Evolutionary conservation across 768 basidiomycete species (phyloP), one percentile per base, ranked within the genome.

Genomic region (Macrocybe gigantea): DNA sequence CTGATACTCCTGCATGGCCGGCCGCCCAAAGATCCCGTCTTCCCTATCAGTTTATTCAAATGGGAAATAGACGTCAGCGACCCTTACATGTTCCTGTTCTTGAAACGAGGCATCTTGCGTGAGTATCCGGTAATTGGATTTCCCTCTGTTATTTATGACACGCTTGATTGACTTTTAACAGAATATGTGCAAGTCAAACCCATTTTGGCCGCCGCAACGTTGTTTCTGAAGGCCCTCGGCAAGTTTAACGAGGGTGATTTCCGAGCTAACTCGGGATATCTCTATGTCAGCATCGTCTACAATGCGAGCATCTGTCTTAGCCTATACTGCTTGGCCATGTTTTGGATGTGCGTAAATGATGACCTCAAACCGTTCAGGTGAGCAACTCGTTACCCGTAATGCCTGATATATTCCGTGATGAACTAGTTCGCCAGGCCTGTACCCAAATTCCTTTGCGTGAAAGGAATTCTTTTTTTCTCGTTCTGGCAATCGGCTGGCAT

Each of bases 101-200:
- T 99, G 15, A 98, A 97, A 63, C 80, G 96, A 14, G 96, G 96
- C 11, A 93, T 99, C 36, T 68, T 99, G 34, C 95, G 95, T 98
- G 51, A 34, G 68, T 66, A 9, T 40, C 38, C 7, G 32, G 10
- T 15, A 5, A 11, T 32, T n/a, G 44, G 31, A 8, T 32, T 30
- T 10, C 38, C 30, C 36, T 30, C 15, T 29, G 2, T 37, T 36
- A 7, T 34, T 44, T 9, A 8, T 45, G 38, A 39, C 36, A 54
- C 50, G 7, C n/a, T 29, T 40, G 41, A 22, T 36, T 47, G 12
- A 33, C 36, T 38, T 38, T 4, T 44, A 33, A n/a, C 58, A 98
- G 95, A 98, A 74, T 98, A 99, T 63, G 95, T 97, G 1, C 93
- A 97, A 64, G 74, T 98, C 49, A 99, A 99, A 60, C 96, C 96